These are phyloP conservation scores for Pichia rugopelliculosa DNA, from an alignment of 805 yeast species.

Conservation along the genomic window DNA sequence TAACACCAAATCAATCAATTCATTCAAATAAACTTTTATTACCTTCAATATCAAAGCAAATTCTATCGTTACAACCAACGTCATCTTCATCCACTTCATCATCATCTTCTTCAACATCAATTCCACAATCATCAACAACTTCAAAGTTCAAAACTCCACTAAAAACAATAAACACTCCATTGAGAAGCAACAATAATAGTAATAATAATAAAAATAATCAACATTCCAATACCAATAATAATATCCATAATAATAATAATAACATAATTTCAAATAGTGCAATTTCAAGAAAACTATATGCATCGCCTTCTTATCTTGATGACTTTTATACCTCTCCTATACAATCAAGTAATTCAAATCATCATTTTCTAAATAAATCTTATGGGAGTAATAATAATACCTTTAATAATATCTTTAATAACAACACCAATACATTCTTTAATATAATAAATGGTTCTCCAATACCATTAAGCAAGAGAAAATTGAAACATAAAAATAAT, in stretches of 20 bases:
- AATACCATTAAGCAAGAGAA: constrained; percentile 2
- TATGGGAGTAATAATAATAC: neutral
- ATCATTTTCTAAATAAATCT: neutral
- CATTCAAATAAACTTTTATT: constrained; percentile 4
- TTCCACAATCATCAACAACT: neutral
- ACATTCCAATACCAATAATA: constrained; percentile 1
- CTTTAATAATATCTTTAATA: neutral
- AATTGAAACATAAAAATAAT: neutral
- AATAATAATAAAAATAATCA: neutral
- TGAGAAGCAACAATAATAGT: neutral
- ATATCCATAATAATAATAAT: neutral
- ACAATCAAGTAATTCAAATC: constrained; percentile 1
- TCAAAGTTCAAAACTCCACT: constrained; percentile 5
- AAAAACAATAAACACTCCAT: neutral
- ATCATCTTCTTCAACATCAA: constrained; percentile 1
- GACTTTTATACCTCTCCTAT: constrained; percentile 56
- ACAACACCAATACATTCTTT: neutral
- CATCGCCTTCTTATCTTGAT: constrained; percentile 59
- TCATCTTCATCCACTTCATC: neutral
- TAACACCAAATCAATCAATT: constrained; percentile 39
- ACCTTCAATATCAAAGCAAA: constrained; percentile 14
- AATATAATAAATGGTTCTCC: constrained; percentile 13
- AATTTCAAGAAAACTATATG: constrained; percentile 48
- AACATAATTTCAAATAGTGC: constrained; percentile 18
- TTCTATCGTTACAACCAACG: constrained; percentile 4